A percentile compares a stretch with the other conserved stretches of the same genome.
phyloP scores from a whole-genome alignment of 495 filamentous ascomycete species.

The Penicillium psychrofluorescens region DNA sequence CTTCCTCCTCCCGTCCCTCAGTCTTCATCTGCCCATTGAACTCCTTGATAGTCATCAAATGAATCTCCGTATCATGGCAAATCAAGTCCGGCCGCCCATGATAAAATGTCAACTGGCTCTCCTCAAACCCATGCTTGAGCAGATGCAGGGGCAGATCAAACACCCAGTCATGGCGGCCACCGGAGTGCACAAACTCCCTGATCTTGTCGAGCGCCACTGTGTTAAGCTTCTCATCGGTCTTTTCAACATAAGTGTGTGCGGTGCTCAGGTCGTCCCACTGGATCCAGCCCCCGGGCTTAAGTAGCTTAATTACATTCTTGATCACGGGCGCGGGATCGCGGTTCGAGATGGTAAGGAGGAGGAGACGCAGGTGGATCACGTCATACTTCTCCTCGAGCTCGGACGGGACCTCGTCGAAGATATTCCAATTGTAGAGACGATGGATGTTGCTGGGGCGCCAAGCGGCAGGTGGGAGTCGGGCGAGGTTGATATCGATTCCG shows the following conservation, averaged over 20 bases:
- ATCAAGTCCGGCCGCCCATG: slow-evolving; percentile 4
- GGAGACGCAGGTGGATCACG: slow-evolving; percentile 26
- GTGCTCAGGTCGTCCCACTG: slow-evolving; percentile 28
- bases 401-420: slow-evolving; percentile 13
- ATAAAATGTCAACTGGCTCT: slow-evolving; percentile 1
- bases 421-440: slow-evolving; percentile 16
- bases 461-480: slow-evolving; percentile 11
- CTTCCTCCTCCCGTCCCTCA: slow-evolving; percentile 2
- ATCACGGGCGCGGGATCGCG: slow-evolving; percentile 13
- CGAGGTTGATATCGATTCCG: slow-evolving; percentile 21
- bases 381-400: slow-evolving; percentile 22
- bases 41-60: slow-evolving; percentile 8
- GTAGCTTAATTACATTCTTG: slow-evolving; percentile 12
- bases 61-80: slow-evolving; percentile 1
- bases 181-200: slow-evolving; percentile 4
- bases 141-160: slow-evolving; percentile 3
- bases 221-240: not conserved
- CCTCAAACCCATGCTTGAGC: slow-evolving; percentile 7
- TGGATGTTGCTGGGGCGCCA: slow-evolving; percentile 19
- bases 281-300: slow-evolving; percentile 31
- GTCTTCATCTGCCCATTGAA: slow-evolving; percentile 5
- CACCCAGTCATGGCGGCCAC: slow-evolving; percentile 13
- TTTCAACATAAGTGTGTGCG: slow-evolving; percentile 4
- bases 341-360: slow-evolving; percentile 17
- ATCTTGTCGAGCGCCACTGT: slow-evolving; percentile 7